phyloP scores from a whole-genome alignment of 768 basidiomycete genomes.

The Lentinula sp. region DNA sequence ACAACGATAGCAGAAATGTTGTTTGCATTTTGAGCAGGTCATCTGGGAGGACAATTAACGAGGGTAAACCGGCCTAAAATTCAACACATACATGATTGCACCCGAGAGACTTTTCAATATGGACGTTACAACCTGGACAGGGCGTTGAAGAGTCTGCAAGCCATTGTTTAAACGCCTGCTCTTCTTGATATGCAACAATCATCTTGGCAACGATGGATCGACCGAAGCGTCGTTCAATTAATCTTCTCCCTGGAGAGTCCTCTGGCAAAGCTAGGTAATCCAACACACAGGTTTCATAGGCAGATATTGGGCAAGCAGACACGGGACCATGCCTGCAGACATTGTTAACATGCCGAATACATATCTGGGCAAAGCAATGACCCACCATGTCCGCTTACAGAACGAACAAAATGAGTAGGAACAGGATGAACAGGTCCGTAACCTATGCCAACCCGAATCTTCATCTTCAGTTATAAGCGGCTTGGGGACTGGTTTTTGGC shows the following conservation, averaged over 20 bases:
- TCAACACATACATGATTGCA: constrained; percentile 76
- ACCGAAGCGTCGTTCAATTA: constrained; percentile 63
- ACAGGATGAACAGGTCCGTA: constrained; percentile 69
- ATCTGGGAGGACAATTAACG: constrained; percentile 38
- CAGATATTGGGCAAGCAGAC: constrained; percentile 59
- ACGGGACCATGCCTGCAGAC: constrained; percentile 73
- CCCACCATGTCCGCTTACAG: constrained; percentile 76
- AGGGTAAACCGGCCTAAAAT: constrained; percentile 2
- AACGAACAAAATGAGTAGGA: constrained; percentile 78
- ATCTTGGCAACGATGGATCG: constrained; percentile 52
- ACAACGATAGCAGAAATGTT: constrained; percentile 83
- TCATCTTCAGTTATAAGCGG: constrained; percentile 39
- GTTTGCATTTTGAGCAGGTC: constrained; percentile 67
- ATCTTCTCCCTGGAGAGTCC: constrained; percentile 38
- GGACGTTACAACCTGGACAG: constrained; percentile 68
- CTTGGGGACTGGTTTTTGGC: constrained; percentile 73
- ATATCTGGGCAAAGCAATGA: not conserved
- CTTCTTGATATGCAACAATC: constrained; percentile 62
- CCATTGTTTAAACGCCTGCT: constrained; percentile 70
- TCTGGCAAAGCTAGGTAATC: constrained; percentile 61
- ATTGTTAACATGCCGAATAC: not conserved
- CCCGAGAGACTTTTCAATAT: constrained; percentile 71
- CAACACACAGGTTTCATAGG: constrained; percentile 56
- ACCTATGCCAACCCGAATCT: constrained; percentile 64
- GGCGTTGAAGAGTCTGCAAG: constrained; percentile 59